phyloP scores from a whole-genome alignment of 129 eudicot species.

The Dittrichia graveolens region DNA sequence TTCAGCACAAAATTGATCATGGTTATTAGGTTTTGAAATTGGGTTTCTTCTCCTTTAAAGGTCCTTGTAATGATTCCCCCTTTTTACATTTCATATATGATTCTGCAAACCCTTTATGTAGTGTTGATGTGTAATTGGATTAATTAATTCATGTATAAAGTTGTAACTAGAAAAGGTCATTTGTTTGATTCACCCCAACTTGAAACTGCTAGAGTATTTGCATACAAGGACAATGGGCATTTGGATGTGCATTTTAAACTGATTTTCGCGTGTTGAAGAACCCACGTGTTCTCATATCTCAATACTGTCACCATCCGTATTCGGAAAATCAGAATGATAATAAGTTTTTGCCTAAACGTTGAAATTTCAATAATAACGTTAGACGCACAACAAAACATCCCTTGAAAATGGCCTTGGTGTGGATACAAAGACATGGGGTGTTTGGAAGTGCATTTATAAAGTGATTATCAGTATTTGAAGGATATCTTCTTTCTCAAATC shows the following conservation, averaged over 20 bases:
- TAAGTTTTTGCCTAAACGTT: too few species aligned
- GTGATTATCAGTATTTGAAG: background rate
- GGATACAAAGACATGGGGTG: too few species aligned
- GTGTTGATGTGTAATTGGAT: background rate
- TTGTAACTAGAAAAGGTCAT: background rate
- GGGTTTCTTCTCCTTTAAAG: background rate
- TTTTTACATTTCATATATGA: constrained; percentile 7
- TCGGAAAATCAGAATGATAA: too few species aligned
- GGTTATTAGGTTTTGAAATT: background rate
- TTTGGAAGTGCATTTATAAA: too few species aligned
- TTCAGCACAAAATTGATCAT: constrained; percentile 8
- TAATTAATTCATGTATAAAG: background rate
- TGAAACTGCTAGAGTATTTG: background rate
- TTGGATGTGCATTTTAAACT: background rate
- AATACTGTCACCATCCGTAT: too few species aligned
- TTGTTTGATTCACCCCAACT: constrained; percentile 1
- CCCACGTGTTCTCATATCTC: too few species aligned
- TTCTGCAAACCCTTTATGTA: background rate
- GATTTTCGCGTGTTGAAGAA: background rate
- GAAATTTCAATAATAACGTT: too few species aligned
- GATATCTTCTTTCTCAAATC: background rate
- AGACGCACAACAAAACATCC: too few species aligned
- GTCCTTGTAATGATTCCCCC: background rate
- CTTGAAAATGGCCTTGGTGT: too few species aligned
- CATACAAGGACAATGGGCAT: background rate